These are phyloP conservation scores for Malus domestica DNA, from an alignment of 306 rosid species.

Conservation along the genomic window ASM211411v1 NC_041793.1:43981001-43981500, in stretches of 20 bases:
- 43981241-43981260: constrained; percentile 37
- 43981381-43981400: constrained; percentile 61
- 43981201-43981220: constrained; percentile 76
- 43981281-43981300: neutral
- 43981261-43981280: neutral
- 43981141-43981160: neutral
- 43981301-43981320: neutral
- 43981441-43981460: constrained; percentile 12
- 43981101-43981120: neutral
- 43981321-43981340: neutral
- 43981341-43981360: constrained; percentile 50
- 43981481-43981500: constrained; percentile 32
- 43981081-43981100: neutral
- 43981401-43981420: constrained; percentile 74
- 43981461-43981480: constrained; percentile 3
- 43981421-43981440: constrained; percentile 44
- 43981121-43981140: neutral
- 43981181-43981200: constrained; percentile 36
- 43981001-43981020: constrained; percentile 77
- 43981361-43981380: constrained; percentile 64
- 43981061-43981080: constrained; percentile 19
- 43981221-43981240: constrained; percentile 68
- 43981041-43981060: constrained; percentile 59
- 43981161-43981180: constrained; percentile 67
- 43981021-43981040: constrained; percentile 79